Base-by-base conservation (phyloP, 2,329 filamentous ascomycete genomes). In the Ceratocystis harringtonii region DNA sequence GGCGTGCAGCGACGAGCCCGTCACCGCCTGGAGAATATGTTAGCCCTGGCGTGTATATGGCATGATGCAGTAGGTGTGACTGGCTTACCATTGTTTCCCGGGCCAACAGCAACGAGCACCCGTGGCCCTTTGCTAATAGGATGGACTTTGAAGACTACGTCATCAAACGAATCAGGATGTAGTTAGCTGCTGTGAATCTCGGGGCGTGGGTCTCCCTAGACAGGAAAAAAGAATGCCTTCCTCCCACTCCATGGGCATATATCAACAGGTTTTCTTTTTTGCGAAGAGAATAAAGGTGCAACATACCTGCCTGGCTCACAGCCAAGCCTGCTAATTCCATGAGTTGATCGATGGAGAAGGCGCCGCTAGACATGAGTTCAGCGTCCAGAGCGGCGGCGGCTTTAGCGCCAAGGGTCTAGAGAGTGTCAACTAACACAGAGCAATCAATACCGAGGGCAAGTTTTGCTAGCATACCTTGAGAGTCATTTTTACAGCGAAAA, bases 301-400 rank as follows among this genome's bases (percentile, higher is more conserved):
- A 69, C 78, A 67, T 73, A 92, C 90, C 85, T 62, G 88, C 91
- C 79, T 97, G 91, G 12, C 92, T 92, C 30, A 97, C 91, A 0
- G 91, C 92, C 0, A 99, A 81, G 0, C 94, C 94, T 55, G 94
- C 94, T 6, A 99, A 78, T 74, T 97, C 94, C 94, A 99, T 97
- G 61, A 99, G 79, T 76, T 99, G 94, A 73, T 97, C 94, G 65
- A 99, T 83, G 10, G 90, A 95, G 76, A 96, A 99, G 7, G 89
- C 91, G 0, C 86, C 84, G 10, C 84, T 83, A 72, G 84, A 89
- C 92, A 99, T 97, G 68, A 99, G 85, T 73, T 99, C 92, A 75
- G 89, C 86, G 74, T 99, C 94, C 19, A 99, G 82, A 61, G 90
- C 88, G 0, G 89, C 87, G 0, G 94, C 94, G 69, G 90, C 89